Evolutionary conservation across 148 eudicot species (phyloP).

Genomic region (Amaranthus palmeri): DNA sequence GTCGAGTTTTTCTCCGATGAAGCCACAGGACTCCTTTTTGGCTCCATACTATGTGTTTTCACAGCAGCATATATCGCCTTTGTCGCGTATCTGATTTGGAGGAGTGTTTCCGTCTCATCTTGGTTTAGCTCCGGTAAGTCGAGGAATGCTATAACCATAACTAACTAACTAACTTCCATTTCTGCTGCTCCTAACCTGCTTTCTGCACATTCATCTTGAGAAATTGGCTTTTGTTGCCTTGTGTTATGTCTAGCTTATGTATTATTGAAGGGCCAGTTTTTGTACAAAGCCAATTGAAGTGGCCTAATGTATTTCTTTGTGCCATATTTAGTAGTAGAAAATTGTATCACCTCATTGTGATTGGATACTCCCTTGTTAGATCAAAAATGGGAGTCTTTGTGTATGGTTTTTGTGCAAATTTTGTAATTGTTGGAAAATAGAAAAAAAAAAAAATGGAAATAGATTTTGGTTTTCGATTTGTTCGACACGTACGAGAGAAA

Average conservation of each 20-base stretch:
- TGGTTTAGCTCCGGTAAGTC: conserved; percentile 25
- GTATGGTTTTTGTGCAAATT: no score
- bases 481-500: no score
- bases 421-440: no score
- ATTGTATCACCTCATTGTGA: no score
- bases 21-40: conserved; percentile 35
- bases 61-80: conserved; percentile 33
- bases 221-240: background rate
- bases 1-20: conserved; percentile 37
- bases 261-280: conserved; percentile 12
- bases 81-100: conserved; percentile 38
- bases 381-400: no score
- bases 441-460: no score
- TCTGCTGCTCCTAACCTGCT: background rate
- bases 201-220: background rate
- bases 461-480: no score
- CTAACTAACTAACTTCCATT: conserved; percentile 6
- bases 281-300: conserved; percentile 14
- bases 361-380: no score
- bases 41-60: conserved; percentile 25
- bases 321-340: background rate
- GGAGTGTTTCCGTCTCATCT: conserved; percentile 30
- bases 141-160: conserved; percentile 8
- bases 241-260: background rate
- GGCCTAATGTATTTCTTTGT: conserved; percentile 15